Evolutionary conservation across 257 asterid species (phyloP).

Genomic region (Primulina eburnea): DNA sequence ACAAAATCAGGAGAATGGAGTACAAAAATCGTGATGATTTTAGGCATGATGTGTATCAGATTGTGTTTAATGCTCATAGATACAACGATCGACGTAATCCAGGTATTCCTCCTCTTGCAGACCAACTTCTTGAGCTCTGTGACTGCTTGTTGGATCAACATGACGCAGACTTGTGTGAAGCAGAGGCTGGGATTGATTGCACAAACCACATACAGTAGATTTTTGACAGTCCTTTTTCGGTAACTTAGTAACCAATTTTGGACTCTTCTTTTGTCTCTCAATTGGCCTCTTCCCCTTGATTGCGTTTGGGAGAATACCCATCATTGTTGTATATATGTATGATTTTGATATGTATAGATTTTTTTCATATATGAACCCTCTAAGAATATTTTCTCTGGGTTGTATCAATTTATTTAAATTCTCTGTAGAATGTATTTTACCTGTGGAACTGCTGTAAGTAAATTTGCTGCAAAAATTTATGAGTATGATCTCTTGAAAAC

Average conservation of each 20-base stretch:
- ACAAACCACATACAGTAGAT: constrained; percentile 17
- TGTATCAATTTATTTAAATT: no score
- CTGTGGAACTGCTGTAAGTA: not conserved
- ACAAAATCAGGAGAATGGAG: constrained; percentile 65
- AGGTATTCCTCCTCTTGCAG: constrained; percentile 96
- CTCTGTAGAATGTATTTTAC: not conserved
- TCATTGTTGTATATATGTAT: constrained; percentile 19
- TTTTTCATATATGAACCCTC: not conserved
- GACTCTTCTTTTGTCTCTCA: constrained; percentile 13
- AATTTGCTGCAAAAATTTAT: not conserved
- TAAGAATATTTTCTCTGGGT: not conserved
- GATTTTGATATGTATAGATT: not conserved
- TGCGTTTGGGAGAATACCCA: constrained; percentile 30
- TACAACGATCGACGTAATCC: constrained; percentile 85
- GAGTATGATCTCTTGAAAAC: not conserved
- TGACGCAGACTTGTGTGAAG: constrained; percentile 53
- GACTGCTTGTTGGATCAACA: constrained; percentile 65
- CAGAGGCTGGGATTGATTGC: constrained; percentile 63
- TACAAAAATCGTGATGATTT: constrained; percentile 81
- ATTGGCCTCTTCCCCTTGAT: constrained; percentile 8
- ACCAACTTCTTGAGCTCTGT: constrained; percentile 90
- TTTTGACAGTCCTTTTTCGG: not conserved
- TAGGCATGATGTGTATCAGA: constrained; percentile 80
- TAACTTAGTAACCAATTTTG: not conserved
- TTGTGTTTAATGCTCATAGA: constrained; percentile 71